Conservation (phyloP, 306 rosid species). For the Cicer pinnatifidum region DNA sequence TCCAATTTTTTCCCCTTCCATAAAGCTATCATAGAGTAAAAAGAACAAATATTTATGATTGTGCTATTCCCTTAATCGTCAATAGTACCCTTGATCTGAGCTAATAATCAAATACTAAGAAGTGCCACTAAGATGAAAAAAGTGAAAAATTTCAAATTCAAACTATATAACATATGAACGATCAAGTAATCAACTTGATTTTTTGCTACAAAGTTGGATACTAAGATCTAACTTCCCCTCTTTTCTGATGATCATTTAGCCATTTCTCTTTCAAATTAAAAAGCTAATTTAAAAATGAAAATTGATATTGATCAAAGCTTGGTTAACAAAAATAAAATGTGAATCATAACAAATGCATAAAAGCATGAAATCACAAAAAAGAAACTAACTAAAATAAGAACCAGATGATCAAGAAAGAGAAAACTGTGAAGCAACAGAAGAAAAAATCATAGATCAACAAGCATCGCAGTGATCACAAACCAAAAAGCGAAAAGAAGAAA, state of each 20-base stretch:
- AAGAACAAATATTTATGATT: not conserved
- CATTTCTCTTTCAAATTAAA: slow-evolving; percentile 32
- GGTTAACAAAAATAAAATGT: slow-evolving; percentile 20
- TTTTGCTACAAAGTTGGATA: slow-evolving; percentile 36
- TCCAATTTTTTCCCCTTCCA: slow-evolving; percentile 20
- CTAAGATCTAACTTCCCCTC: slow-evolving; percentile 49
- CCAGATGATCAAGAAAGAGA: slow-evolving; percentile 33
- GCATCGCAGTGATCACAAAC: slow-evolving; percentile 34
- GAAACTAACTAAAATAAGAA: slow-evolving; percentile 21
- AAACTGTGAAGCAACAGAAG: slow-evolving; percentile 23
- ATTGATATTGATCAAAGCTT: slow-evolving; percentile 42
- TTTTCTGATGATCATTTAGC: slow-evolving; percentile 22
- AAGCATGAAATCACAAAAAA: slow-evolving; percentile 40
- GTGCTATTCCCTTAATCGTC: slow-evolving; percentile 20
- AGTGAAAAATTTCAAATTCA: slow-evolving; percentile 11
- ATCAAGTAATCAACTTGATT: slow-evolving; percentile 49
- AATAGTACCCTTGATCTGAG: slow-evolving; percentile 37
- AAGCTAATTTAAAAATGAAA: slow-evolving; percentile 24
- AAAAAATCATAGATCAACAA: slow-evolving; percentile 49
- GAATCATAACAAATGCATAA: slow-evolving; percentile 42
- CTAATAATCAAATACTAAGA: slow-evolving; percentile 36
- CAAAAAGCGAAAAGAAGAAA: slow-evolving; percentile 36
- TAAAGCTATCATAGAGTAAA: slow-evolving; percentile 32
- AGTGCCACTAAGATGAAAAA: slow-evolving; percentile 36
- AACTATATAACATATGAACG: not conserved